Conservation (phyloP, 2,329 filamentous ascomycete species). For the Gnomoniopsis smithogilvyi region DNA sequence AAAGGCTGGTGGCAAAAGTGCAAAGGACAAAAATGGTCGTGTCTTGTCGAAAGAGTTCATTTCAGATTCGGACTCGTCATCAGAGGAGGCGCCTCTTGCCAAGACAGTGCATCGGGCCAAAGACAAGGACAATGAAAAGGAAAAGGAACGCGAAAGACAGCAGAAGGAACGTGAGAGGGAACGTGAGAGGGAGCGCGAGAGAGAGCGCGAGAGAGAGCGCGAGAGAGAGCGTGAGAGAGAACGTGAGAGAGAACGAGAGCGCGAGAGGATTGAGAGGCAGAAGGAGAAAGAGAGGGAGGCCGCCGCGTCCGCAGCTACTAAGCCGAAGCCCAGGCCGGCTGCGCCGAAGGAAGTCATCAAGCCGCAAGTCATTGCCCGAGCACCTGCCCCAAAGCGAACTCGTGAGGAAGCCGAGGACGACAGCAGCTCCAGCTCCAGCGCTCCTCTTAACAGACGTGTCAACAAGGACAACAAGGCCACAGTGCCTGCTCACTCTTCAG, state of each 20-base stretch:
- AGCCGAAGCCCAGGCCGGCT: conserved; percentile 36
- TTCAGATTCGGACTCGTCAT: conserved; percentile 52
- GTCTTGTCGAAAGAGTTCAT: conserved; percentile 55
- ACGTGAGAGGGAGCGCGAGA: neutral
- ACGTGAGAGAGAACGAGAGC: conserved; percentile 22
- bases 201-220: conserved; percentile 5
- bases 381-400: conserved; percentile 44
- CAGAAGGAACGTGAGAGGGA: conserved; percentile 1
- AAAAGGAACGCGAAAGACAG: conserved; percentile 2
- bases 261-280: conserved; percentile 14
- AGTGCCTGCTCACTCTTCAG: conserved; percentile 2
- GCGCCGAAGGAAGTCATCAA: conserved; percentile 31
- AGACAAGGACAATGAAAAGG: conserved; percentile 5
- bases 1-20: conserved; percentile 32
- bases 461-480: conserved; percentile 40
- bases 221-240: conserved; percentile 20
- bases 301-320: conserved; percentile 18
- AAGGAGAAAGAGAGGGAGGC: conserved; percentile 19
- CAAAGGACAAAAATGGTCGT: conserved; percentile 37
- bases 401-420: conserved; percentile 48
- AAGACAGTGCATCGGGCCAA: conserved; percentile 29
- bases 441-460: conserved; percentile 55
- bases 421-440: conserved; percentile 58
- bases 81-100: conserved; percentile 44
- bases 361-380: conserved; percentile 24